phyloP scores from a whole-genome alignment of 1,284 basidiomycete species.

The Ganoderma leucocontextum region DNA sequence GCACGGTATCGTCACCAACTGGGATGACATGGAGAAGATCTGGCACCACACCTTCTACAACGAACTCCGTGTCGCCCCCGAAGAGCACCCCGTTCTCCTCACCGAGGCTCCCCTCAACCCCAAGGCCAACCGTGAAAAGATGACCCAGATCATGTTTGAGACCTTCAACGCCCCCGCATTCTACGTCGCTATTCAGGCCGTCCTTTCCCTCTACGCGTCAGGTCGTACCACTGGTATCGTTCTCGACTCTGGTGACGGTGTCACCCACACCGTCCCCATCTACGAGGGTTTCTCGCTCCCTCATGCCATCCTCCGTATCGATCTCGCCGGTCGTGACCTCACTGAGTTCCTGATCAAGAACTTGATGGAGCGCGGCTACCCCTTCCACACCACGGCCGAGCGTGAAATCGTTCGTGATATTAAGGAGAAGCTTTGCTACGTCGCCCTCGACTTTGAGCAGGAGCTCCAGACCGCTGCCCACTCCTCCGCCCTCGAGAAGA shows the following conservation, averaged over 20 bases:
- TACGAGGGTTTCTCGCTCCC: conserved; percentile 96
- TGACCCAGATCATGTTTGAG: conserved; percentile 98
- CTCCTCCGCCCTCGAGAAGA: conserved; percentile 93
- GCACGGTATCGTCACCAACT: conserved; percentile 93
- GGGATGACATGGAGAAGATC: conserved; percentile 97
- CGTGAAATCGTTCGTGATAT: conserved; percentile 97
- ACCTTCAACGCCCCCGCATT: conserved; percentile 95
- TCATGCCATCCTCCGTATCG: conserved; percentile 94
- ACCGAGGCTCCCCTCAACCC: conserved; percentile 96
- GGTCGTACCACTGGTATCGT: conserved; percentile 95
- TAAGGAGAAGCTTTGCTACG: conserved; percentile 99
- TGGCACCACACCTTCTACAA: conserved; percentile 95
- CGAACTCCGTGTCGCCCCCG: conserved; percentile 84
- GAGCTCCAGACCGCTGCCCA: conserved; percentile 94
- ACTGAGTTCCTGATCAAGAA: conserved; percentile 95
- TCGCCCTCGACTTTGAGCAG: conserved; percentile 96
- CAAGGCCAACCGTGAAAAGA: conserved; percentile 95
- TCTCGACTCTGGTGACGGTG: conserved; percentile 94
- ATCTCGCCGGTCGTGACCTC: conserved; percentile 95
- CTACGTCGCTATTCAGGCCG: conserved; percentile 94
- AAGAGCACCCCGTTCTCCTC: conserved; percentile 93
- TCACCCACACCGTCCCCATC: conserved; percentile 93
- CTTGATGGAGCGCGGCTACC: conserved; percentile 93
- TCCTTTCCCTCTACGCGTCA: conserved; percentile 91
- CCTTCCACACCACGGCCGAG: conserved; percentile 94